These are phyloP conservation scores for Colletotrichum endophyticum DNA, from an alignment of 2,329 filamentous ascomycete genomes.

Conservation along the genomic window DNA sequence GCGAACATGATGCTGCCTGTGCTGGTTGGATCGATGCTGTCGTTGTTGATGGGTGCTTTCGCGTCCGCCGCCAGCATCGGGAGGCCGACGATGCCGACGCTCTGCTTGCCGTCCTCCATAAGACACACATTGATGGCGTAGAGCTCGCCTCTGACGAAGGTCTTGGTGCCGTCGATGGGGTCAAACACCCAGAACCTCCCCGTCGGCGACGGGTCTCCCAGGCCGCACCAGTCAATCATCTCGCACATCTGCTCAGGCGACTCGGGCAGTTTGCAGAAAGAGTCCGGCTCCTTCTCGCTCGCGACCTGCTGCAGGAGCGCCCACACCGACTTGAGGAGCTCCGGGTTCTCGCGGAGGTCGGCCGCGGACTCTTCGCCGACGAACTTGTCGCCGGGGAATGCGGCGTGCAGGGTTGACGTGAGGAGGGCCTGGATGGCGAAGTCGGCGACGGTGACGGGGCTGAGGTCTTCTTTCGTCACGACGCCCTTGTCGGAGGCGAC, in stretches of 20 bases:
- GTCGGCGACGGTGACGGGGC: conserved; percentile 63
- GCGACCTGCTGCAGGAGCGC: conserved; percentile 40
- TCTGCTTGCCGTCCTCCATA: conserved; percentile 53
- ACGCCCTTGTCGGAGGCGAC: conserved; percentile 52
- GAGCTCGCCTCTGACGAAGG: conserved; percentile 57
- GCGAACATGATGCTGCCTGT: conserved; percentile 57
- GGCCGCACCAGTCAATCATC: conserved; percentile 57
- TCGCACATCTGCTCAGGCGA: conserved; percentile 53
- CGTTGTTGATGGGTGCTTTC: conserved; percentile 44
- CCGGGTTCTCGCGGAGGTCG: conserved; percentile 46
- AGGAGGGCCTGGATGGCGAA: conserved; percentile 64
- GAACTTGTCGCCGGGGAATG: conserved; percentile 56
- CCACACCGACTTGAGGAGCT: conserved; percentile 53
- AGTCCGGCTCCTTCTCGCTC: conserved; percentile 28
- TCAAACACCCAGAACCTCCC: conserved; percentile 64
- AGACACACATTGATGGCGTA: conserved; percentile 64
- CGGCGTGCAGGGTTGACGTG: conserved; percentile 50
- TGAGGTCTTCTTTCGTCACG: conserved; percentile 59
- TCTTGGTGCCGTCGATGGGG: conserved; percentile 65
- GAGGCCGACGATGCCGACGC: conserved; percentile 54
- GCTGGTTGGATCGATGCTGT: conserved; percentile 45
- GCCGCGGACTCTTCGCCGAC: conserved; percentile 62
- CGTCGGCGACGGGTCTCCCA: conserved; percentile 34
- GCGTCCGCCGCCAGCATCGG: conserved; percentile 48
- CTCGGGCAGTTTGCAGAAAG: conserved; percentile 36